phyloP scores from a whole-genome alignment of 805 yeast species.

The Saturnispora mendoncae region DNA sequence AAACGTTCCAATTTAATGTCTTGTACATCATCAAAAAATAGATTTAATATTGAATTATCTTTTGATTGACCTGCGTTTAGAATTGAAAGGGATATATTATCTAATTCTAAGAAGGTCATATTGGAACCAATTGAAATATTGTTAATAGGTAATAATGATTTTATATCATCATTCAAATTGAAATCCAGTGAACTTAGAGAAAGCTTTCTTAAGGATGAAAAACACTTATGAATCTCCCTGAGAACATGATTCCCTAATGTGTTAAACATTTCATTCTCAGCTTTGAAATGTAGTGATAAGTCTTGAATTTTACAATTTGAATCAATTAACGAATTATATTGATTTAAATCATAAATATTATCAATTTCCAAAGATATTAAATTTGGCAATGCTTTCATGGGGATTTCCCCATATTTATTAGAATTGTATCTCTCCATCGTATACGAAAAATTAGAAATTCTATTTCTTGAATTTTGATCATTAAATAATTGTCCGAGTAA shows the following conservation, averaged over 20 bases:
- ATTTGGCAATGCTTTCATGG: slow-evolving; percentile 5
- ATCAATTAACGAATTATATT: slow-evolving; percentile 3
- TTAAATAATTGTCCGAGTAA: slow-evolving; percentile 11
- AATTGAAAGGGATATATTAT: slow-evolving; percentile 6
- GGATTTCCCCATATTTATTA: not conserved
- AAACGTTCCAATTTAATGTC: slow-evolving; percentile 8
- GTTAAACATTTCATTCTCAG: not conserved
- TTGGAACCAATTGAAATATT: slow-evolving; percentile 7
- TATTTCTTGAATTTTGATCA: slow-evolving; percentile 6
- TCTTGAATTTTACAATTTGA: not conserved
- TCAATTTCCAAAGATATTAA: slow-evolving; percentile 12
- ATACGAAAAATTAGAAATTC: slow-evolving; percentile 6
- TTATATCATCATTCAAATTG: too few species aligned
- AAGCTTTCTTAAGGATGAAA: slow-evolving; percentile 7
- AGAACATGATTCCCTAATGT: not conserved
- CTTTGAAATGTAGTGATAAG: slow-evolving; percentile 2
- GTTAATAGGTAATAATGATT: too few species aligned
- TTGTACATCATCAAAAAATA: slow-evolving; percentile 7
- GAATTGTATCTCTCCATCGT: slow-evolving; percentile 1
- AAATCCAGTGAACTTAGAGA: slow-evolving; percentile 13
- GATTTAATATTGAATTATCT: slow-evolving; percentile 16
- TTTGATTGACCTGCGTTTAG: too few species aligned
- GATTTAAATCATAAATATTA: slow-evolving; percentile 12
- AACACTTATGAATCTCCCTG: not conserved
- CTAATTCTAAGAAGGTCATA: slow-evolving; percentile 14